Evolutionary conservation across 768 basidiomycete species (phyloP), one percentile per base, ranked within the genome.

Genomic region (Boletus pseudopeckii): DNA sequence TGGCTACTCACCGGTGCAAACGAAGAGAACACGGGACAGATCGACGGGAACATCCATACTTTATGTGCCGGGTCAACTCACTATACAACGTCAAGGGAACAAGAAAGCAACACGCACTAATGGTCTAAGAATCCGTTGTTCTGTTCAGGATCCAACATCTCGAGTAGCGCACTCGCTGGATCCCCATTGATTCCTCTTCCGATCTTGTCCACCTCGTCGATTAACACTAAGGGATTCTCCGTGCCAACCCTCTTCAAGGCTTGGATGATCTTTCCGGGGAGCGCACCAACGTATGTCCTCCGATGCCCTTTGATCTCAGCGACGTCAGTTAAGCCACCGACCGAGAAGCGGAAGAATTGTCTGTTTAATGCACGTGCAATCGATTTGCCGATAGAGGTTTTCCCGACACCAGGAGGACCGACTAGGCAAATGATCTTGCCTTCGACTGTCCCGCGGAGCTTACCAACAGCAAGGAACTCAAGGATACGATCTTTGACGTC

Each of bases 251-350:
- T 83, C 73, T 94, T 96, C 57, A 96, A 72, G 0, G 94, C 94
- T 66, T 96, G 92, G 50, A 96, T 92, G 54, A 95, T 92, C 78
- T 96, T 97, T 34, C 94, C 93, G 0, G 94, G 94, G 40, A 97
- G 77, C 0, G 93, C 94, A 48, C 90, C 92, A 48, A 95, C 92
- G 66, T 97, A 98, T n/a, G 96, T 99, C 68, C 97, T 77, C 63
- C 97, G 75, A 66, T 99, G 97, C 1, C 97, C 97, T 74, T 98
- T 98, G 66, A 99, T 98, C 79, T 98, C 97, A 51, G 97, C 97
- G 1, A 98, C 94, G 69, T 99, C 97, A 44, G 92, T 92, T 66
- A 99, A 72, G 14, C 97, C 96, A 58, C 97, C 96, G 5, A 98
- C 96, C 9, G 90, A 92, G 74, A 99, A 97, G 45, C 94, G 81